Percentiles rank a stretch among this genome's conserved stretches.
Conservation (phyloP, 352 stramenopile species). For the Thraustochytrium striatum region DNA sequence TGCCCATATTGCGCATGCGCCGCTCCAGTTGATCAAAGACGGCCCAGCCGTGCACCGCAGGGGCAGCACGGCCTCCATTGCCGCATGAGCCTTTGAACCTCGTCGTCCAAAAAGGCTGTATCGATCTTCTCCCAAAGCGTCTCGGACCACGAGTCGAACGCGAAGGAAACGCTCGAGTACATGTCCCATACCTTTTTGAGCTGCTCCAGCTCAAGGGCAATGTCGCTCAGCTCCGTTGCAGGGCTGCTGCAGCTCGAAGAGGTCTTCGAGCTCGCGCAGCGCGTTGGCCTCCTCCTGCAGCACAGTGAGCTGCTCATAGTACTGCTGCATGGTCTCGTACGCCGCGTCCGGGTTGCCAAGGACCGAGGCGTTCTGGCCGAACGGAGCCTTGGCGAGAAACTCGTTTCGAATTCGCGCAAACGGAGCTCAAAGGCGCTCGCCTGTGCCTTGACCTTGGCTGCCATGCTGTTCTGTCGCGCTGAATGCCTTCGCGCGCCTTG, state of each 20-base stretch:
- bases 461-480: conserved; percentile 89
- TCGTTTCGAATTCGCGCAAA: conserved; percentile 84
- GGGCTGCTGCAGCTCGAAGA: conserved; percentile 82
- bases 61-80: conserved; percentile 61
- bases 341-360: conserved; percentile 67
- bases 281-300: conserved; percentile 87
- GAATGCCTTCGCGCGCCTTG: conserved; percentile 96
- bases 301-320: conserved; percentile 76
- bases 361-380: conserved; percentile 69
- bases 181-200: conserved; percentile 87
- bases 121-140: conserved; percentile 87
- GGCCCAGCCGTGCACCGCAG: conserved; percentile 88
- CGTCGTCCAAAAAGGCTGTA: conserved; percentile 78
- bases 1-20: conserved; percentile 81
- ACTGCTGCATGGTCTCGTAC: conserved; percentile 74
- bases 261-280: conserved; percentile 84
- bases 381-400: conserved; percentile 87
- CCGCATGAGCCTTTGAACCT: conserved; percentile 77
- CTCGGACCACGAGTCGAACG: conserved; percentile 68
- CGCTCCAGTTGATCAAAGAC: conserved; percentile 88
- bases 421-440: conserved; percentile 73
- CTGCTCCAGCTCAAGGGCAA: conserved; percentile 78
- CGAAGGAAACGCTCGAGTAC: conserved; percentile 70
- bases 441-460: conserved; percentile 85
- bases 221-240: conserved; percentile 91